A percentile compares a stretch with the other conserved stretches of the same genome.
Evolutionary conservation across 2,329 filamentous ascomycete genomes (phyloP).

Genomic region (Beauveria caledonica): DNA sequence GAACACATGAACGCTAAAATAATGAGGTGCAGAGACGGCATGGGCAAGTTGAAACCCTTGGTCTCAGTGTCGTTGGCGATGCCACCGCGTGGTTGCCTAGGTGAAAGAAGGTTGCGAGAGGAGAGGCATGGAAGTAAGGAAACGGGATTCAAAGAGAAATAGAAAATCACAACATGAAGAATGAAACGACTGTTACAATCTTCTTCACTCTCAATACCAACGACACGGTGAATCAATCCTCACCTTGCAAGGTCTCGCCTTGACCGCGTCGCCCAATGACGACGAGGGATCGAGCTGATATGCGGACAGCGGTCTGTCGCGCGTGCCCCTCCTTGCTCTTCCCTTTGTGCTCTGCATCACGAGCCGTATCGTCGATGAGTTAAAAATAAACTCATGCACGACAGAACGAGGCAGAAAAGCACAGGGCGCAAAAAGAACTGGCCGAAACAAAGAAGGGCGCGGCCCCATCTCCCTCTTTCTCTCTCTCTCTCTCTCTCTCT

Average conservation of each 20-base stretch:
- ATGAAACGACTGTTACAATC: neutral
- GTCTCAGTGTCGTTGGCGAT: neutral
- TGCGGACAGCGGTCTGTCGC: neutral
- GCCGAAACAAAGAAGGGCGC: neutral
- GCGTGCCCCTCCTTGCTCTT: neutral
- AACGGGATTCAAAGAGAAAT: neutral
- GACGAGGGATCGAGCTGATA: neutral
- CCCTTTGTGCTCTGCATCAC: slow-evolving; percentile 6
- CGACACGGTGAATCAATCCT: no score
- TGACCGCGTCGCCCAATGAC: neutral
- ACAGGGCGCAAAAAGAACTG: neutral
- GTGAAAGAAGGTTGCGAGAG: neutral
- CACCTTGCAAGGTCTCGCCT: no score
- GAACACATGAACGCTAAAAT: neutral
- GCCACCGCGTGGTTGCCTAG: neutral
- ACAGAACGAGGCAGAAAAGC: slow-evolving; percentile 4
- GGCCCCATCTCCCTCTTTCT: neutral
- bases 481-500: no score
- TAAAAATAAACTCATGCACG: slow-evolving; percentile 10
- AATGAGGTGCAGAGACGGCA: neutral
- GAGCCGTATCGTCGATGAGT: neutral
- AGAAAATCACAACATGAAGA: neutral
- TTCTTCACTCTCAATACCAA: neutral
- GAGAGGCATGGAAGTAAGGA: neutral
- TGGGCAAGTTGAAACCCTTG: neutral